Conservation (phyloP, 257 asterid genomes). For the Capsicum rhomboideum region DNA sequence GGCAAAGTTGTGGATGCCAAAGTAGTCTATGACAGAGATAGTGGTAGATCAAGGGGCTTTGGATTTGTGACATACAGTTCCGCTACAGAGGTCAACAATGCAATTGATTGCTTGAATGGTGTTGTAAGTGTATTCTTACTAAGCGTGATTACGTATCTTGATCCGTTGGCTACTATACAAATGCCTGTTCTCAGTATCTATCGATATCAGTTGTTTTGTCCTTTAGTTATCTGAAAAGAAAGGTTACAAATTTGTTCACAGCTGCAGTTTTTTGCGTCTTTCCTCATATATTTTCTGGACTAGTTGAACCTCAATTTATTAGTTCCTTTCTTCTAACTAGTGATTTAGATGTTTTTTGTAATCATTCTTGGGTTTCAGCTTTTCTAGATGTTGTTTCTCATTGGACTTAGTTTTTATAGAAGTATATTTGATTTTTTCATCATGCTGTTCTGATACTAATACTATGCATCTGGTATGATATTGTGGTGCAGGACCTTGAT, state of each 20-base stretch:
- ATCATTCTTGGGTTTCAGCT: background rate
- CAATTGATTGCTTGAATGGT: constrained; percentile 57
- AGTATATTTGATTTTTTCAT: background rate
- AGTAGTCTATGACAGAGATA: constrained; percentile 83
- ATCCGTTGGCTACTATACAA: background rate
- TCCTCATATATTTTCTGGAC: no score
- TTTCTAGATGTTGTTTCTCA: background rate
- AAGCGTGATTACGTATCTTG: background rate
- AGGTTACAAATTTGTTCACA: background rate
- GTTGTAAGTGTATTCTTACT: constrained; percentile 38
- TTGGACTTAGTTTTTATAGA: background rate
- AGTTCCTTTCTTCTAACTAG: background rate
- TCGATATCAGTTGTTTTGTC: background rate
- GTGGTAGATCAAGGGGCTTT: constrained; percentile 86
- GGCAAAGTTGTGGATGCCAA: constrained; percentile 75
- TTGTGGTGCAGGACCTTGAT: constrained; percentile 40
- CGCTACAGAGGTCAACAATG: constrained; percentile 58
- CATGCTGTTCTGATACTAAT: background rate
- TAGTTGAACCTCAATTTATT: background rate
- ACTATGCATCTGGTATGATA: background rate
- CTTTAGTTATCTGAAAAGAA: background rate
- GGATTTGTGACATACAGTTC: constrained; percentile 76
- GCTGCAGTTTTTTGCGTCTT: background rate
- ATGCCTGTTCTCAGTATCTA: background rate
- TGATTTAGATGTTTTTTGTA: background rate